Percentiles rank a stretch among this genome's conserved stretches.
Evolutionary conservation across 805 yeast species (phyloP).

Genomic region (Metschnikowia reukaufii): DNA sequence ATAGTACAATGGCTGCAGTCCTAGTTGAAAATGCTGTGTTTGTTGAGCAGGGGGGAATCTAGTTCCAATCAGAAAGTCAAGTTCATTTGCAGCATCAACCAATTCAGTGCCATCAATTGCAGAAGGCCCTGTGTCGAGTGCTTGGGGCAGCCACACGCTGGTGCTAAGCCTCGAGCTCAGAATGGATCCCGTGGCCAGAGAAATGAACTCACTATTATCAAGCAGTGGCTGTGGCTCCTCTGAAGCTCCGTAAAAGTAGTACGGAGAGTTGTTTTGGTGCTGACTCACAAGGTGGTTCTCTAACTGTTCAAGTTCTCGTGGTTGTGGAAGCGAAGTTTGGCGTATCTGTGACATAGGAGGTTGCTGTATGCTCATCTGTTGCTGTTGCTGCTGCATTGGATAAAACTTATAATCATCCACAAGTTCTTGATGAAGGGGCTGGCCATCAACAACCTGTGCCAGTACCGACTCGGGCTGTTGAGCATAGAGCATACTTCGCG

Average conservation of each 20-base stretch:
- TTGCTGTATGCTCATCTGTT: neutral
- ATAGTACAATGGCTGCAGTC: constrained; percentile 1
- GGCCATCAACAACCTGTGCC: neutral
- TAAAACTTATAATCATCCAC: constrained; percentile 5
- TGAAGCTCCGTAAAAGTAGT: neutral
- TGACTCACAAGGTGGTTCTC: constrained; percentile 2
- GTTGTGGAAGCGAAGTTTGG: constrained; percentile 1
- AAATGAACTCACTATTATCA: constrained; percentile 11
- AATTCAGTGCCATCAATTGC: neutral
- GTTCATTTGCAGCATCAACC: neutral
- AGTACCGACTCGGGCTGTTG: neutral
- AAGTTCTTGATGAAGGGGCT: constrained; percentile 3
- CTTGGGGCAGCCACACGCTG: constrained; percentile 10
- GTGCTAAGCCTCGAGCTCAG: constrained; percentile 9
- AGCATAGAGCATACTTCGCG: neutral
- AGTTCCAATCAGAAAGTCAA: neutral
- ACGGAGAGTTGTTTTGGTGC: neutral
- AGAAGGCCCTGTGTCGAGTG: constrained; percentile 2
- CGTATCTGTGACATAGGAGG: neutral
- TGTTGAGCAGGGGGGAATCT: neutral
- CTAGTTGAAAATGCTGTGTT: constrained; percentile 3
- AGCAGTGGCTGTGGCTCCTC: constrained; percentile 4
- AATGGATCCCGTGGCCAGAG: constrained; percentile 5
- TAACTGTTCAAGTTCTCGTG: constrained; percentile 1
- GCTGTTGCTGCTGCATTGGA: constrained; percentile 6